phyloP scores from a whole-genome alignment of 1,284 basidiomycete genomes.

The Schizophyllum commune region DNA sequence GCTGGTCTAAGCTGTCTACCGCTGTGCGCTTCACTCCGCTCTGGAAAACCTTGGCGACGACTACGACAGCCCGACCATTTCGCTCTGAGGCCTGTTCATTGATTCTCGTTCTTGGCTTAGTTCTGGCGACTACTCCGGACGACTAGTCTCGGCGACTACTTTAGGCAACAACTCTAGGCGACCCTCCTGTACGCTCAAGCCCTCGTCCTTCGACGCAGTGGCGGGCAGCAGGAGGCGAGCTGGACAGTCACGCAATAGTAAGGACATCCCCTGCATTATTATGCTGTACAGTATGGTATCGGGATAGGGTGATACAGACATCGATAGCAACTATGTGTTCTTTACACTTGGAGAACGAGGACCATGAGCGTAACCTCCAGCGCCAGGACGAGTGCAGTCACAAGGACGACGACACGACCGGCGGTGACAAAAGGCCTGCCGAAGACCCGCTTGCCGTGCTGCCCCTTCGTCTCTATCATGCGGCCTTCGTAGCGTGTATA shows the following conservation, averaged over 20 bases:
- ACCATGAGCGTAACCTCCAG: constrained; percentile 62
- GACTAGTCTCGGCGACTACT: too few species aligned
- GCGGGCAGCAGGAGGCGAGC: not conserved
- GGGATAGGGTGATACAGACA: too few species aligned
- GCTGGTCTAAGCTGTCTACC: not conserved
- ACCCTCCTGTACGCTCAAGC: not conserved
- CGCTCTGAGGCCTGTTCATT: too few species aligned
- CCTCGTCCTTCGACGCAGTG: not conserved
- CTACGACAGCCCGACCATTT: too few species aligned
- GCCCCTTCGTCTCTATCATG: constrained; percentile 45
- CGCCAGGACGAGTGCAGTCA: constrained; percentile 52
- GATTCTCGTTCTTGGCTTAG: too few species aligned
- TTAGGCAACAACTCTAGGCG: not conserved
- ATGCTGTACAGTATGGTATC: too few species aligned
- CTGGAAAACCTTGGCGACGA: too few species aligned
- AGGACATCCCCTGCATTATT: not conserved
- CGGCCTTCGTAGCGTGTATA: not conserved
- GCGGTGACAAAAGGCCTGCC: constrained; percentile 77
- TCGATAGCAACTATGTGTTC: not conserved
- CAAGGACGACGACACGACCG: constrained; percentile 61
- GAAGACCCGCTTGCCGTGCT: constrained; percentile 52
- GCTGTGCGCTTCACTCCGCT: not conserved
- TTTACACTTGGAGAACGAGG: constrained; percentile 38
- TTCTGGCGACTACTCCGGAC: too few species aligned
- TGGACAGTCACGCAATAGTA: not conserved